A percentile compares a stretch with the other conserved stretches of the same genome.
Conservation (phyloP, 176 grass and related monocot genomes). For the Puya raimondii region DNA sequence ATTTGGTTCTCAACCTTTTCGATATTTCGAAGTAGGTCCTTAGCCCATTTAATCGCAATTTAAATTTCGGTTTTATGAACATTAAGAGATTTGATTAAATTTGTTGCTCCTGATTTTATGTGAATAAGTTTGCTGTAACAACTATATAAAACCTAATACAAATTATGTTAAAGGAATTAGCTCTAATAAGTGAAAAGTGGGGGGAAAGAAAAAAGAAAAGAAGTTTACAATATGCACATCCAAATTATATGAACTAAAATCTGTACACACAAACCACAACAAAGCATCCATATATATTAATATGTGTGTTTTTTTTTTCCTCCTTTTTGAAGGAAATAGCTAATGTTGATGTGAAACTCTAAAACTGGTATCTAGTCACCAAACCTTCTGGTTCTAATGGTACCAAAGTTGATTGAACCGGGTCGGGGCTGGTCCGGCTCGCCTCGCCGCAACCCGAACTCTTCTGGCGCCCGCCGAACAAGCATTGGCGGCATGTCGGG, state of each 20-base stretch:
- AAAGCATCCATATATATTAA: not conserved
- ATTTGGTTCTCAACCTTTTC: not conserved
- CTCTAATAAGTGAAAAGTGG: no score
- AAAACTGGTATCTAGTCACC: conserved; percentile 41
- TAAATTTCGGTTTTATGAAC: no score
- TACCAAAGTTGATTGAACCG: conserved; percentile 24
- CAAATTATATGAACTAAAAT: not conserved
- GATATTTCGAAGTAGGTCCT: no score
- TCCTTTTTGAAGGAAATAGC: not conserved
- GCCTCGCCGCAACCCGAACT: conserved; percentile 34
- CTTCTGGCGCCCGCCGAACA: conserved; percentile 44
- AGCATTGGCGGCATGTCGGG: conserved; percentile 59
- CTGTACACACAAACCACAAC: not conserved
- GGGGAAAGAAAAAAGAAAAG: no score
- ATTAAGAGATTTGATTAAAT: no score
- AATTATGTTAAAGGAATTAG: no score
- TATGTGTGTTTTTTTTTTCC: not conserved
- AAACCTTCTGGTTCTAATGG: conserved; percentile 68
- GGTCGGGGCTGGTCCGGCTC: conserved; percentile 1
- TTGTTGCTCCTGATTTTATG: no score
- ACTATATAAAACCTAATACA: no score
- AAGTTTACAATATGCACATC: no score
- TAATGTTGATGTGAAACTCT: conserved; percentile 1
- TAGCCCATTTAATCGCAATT: no score
- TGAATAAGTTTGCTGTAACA: no score